Conservation (phyloP, 2,329 filamentous ascomycete species). For the Huntiella omanensis region DNA sequence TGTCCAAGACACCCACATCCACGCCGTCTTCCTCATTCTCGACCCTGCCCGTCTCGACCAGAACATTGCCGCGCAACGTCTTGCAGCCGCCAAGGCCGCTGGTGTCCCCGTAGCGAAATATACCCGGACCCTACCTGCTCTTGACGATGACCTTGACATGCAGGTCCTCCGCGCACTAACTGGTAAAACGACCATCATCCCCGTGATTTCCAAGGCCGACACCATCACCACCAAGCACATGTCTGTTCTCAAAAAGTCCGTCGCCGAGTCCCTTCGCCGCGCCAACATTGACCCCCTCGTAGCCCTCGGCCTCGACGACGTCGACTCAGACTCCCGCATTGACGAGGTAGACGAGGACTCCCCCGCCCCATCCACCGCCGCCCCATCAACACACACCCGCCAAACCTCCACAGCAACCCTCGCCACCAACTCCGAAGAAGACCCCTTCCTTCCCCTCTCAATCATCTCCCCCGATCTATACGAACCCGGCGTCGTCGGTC, state of each 20-base stretch:
- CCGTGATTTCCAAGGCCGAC: constrained; percentile 90
- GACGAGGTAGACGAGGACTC: constrained; percentile 34
- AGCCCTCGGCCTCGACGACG: constrained; percentile 63
- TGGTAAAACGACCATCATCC: constrained; percentile 87
- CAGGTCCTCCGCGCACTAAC: constrained; percentile 76
- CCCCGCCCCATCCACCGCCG: constrained; percentile 18
- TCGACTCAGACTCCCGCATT: constrained; percentile 38
- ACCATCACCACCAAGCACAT: constrained; percentile 93
- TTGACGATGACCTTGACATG: constrained; percentile 79
- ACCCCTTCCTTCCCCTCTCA: constrained; percentile 67
- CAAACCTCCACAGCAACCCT: constrained; percentile 19
- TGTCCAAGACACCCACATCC: constrained; percentile 89
- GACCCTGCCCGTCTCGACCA: constrained; percentile 73
- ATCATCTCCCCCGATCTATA: constrained; percentile 90
- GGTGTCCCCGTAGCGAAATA: constrained; percentile 6
- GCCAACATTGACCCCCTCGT: constrained; percentile 78
- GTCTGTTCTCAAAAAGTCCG: constrained; percentile 73
- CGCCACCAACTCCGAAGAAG: constrained; percentile 26
- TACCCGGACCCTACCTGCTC: constrained; percentile 38
- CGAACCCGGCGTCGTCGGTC: constrained; percentile 59
- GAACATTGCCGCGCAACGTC: constrained; percentile 52
- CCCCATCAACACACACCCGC: constrained; percentile 15
- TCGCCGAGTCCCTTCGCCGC: constrained; percentile 74
- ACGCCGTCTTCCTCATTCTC: constrained; percentile 81
- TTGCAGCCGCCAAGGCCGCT: constrained; percentile 26